A percentile compares a stretch with the other conserved stretches of the same genome.
These are phyloP conservation scores for Hydnomerulius pinastri DNA, from an alignment of 768 basidiomycete genomes.

Conservation along the genomic window DNA sequence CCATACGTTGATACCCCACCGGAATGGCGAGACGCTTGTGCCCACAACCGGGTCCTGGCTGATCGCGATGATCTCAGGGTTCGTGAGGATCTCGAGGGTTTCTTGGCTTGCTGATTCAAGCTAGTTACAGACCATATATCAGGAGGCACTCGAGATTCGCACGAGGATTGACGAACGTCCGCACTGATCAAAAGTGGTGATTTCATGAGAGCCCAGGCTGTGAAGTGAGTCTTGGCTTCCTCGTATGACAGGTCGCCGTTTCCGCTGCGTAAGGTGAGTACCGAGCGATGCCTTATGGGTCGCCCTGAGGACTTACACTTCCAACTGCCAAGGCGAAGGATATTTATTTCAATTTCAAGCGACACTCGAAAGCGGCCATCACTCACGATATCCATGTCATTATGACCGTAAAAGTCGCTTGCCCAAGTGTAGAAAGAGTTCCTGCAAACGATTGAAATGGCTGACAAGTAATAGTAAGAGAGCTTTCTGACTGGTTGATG, in stretches of 20 bases:
- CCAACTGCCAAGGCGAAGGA: slow-evolving; percentile 40
- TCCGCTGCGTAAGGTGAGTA: slow-evolving; percentile 41
- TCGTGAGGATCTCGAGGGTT: slow-evolving; percentile 57
- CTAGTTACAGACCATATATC: slow-evolving; percentile 27
- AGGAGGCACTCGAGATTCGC: slow-evolving; percentile 3
- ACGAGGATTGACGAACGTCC: slow-evolving; percentile 39
- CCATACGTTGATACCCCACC: slow-evolving; percentile 67
- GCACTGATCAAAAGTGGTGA: slow-evolving; percentile 67
- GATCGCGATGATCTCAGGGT: slow-evolving; percentile 65
- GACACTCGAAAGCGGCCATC: slow-evolving; percentile 7
- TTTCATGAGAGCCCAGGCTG: slow-evolving; percentile 73
- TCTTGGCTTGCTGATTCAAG: slow-evolving; percentile 52
- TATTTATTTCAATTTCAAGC: not conserved
- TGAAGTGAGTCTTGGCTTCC: slow-evolving; percentile 70
- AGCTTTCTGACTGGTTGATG: slow-evolving; percentile 48
- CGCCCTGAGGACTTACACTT: slow-evolving; percentile 45
- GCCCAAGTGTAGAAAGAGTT: slow-evolving; percentile 67
- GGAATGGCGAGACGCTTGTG: slow-evolving; percentile 63
- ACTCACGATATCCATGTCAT: slow-evolving; percentile 68
- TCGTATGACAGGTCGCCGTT: slow-evolving; percentile 63
- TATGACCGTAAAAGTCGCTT: slow-evolving; percentile 67
- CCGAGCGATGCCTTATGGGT: not conserved
- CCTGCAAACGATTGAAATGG: slow-evolving; percentile 32
- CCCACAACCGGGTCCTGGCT: slow-evolving; percentile 69
- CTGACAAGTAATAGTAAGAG: not conserved